Evolutionary conservation across 202 grass and related monocot genomes (phyloP), one percentile per base, ranked within the genome.

Genomic region (Panicum hallii): DNA sequence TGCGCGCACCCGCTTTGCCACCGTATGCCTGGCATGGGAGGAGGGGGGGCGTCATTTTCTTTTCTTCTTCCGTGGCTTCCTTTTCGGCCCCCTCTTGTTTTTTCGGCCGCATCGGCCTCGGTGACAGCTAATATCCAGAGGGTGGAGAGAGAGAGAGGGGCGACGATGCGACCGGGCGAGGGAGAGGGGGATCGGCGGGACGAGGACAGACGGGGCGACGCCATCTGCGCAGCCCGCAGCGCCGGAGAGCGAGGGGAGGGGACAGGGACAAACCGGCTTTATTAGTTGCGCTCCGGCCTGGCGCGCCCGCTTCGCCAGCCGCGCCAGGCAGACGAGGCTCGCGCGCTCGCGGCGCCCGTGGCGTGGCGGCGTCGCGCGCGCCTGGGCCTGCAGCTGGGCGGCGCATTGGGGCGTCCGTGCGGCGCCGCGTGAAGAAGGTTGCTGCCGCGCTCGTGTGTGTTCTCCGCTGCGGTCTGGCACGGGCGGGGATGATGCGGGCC

Each of bases 111-210:
- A 62, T 87, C 86, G 74, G 67, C 63, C 45, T 83, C 84, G 54
- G 11, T 87, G 89, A 84, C 89, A 87, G 89, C 89, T 90, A 46
- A 90, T 87, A 84, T 87, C 89, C 89, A 90, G 89, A 76, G 34
- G 13, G 16, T 16, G 15, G 80, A 15, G 54, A 16, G 63, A 12
- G 72, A 2, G 28, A 20, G 22, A 32, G 38, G 17, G 4, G 36
- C 22, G 20, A 6, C 63, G 63, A n/a, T 49, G 64, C 13, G 64
- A 34, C 36, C 28, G 14, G 19, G 34, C 34, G 16, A 22, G 28
- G 12, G 7, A 0, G 20, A 19, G 20, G 22, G 75, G 1, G 42
- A 47, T 32, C 34, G 50, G n/a, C 23, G 70, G 10, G 73, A 30
- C 23, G 15, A 43, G 63, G 82, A 77, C 30, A 11, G 60, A 3